These are phyloP conservation scores for Persicaria tinctoria DNA, from an alignment of 148 eudicot genomes.

Conservation along the genomic window DNA sequence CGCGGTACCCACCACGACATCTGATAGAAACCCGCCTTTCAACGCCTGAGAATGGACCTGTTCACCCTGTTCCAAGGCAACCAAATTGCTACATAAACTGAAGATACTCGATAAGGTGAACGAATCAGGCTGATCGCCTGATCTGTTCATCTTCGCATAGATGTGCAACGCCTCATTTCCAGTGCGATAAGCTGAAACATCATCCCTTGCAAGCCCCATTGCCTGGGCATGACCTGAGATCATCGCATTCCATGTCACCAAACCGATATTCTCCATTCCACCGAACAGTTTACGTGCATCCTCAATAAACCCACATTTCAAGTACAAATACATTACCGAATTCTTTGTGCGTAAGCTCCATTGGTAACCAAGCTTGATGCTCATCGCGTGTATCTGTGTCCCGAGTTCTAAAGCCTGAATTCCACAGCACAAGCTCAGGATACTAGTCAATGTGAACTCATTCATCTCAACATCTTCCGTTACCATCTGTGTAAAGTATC, in stretches of 20 bases:
- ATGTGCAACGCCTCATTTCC: constrained; percentile 49
- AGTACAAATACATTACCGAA: constrained; percentile 60
- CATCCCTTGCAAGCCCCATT: constrained; percentile 40
- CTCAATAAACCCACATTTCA: constrained; percentile 47
- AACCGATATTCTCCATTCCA: constrained; percentile 36
- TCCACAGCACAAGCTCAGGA: constrained; percentile 51
- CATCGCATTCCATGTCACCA: constrained; percentile 76
- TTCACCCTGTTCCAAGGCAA: constrained; percentile 66
- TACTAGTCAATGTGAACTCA: constrained; percentile 60
- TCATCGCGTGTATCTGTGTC: constrained; percentile 51
- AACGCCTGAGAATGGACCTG: constrained; percentile 68
- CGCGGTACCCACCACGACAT: constrained; percentile 63
- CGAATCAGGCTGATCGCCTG: constrained; percentile 48
- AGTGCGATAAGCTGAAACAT: constrained; percentile 31
- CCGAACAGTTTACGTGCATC: constrained; percentile 50
- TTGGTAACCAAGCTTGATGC: constrained; percentile 47
- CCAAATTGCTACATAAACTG: constrained; percentile 47
- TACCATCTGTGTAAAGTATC: constrained; percentile 45
- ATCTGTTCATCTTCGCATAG: constrained; percentile 36
- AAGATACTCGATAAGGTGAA: constrained; percentile 60
- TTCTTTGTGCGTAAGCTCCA: constrained; percentile 34
- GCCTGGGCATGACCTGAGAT: constrained; percentile 74
- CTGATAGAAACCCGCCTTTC: constrained; percentile 53
- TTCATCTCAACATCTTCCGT: constrained; percentile 42
- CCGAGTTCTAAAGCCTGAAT: constrained; percentile 47